These are phyloP conservation scores for Catharanthus roseus DNA, from an alignment of 257 asterid species.

Conservation along the genomic window DNA sequence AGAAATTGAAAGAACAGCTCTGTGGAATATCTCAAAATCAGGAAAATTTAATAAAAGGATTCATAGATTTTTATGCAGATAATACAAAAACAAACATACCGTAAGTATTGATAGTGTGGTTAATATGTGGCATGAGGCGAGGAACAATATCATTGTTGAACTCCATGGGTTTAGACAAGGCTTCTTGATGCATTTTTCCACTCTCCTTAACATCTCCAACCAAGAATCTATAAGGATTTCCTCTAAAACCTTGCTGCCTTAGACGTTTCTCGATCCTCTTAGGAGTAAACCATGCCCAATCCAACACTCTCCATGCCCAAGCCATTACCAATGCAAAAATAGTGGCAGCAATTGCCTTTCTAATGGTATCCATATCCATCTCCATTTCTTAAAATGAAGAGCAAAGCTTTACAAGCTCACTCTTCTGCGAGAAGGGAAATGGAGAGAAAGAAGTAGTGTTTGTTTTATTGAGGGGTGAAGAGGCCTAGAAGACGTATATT, in stretches of 20 bases:
- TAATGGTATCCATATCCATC: slow-evolving; percentile 5
- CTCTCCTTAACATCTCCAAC: slow-evolving; percentile 25
- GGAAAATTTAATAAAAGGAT: neutral
- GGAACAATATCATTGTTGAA: slow-evolving; percentile 15
- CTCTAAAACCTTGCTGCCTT: slow-evolving; percentile 23
- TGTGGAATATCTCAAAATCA: too few relatives aligned
- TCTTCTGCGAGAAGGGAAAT: neutral
- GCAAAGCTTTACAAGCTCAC: neutral
- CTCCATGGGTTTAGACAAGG: slow-evolving; percentile 16
- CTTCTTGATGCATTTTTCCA: slow-evolving; percentile 8
- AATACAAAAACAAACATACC: slow-evolving; percentile 8
- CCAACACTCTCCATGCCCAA: slow-evolving; percentile 21
- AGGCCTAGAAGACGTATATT: neutral
- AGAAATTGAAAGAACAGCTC: too few relatives aligned
- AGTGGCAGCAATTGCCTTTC: neutral
- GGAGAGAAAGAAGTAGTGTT: neutral
- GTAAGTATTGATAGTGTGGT: slow-evolving; percentile 16
- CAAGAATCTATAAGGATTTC: slow-evolving; percentile 19
- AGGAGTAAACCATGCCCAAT: slow-evolving; percentile 24
- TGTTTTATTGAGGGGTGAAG: neutral
- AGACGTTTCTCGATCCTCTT: slow-evolving; percentile 22
- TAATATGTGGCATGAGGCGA: slow-evolving; percentile 20
- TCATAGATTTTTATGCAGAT: neutral
- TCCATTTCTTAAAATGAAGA: neutral
- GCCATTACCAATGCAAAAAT: neutral